Conservation (phyloP, 23 red algal species). For the Gracilaria caudata region DNA sequence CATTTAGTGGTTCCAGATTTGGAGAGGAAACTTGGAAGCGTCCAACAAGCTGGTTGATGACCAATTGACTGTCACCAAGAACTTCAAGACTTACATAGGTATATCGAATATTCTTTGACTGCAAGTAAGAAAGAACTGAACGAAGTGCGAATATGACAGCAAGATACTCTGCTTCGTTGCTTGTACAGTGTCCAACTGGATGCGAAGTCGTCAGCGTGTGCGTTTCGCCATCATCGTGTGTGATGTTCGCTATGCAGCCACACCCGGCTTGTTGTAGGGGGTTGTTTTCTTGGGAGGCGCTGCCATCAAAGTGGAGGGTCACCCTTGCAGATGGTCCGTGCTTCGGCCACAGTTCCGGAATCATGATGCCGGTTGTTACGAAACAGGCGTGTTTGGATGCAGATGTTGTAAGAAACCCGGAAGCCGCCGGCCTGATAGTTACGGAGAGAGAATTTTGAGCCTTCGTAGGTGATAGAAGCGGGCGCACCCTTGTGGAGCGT, state of each 20-base stretch:
- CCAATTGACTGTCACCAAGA: background rate
- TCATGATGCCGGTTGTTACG: background rate
- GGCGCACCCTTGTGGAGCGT: too few species aligned
- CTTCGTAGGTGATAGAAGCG: too few species aligned
- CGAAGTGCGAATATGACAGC: background rate
- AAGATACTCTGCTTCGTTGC: background rate
- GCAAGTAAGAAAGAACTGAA: background rate
- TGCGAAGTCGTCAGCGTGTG: background rate
- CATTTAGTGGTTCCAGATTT: background rate
- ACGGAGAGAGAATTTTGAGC: too few species aligned
- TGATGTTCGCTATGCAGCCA: background rate
- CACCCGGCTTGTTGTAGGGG: background rate
- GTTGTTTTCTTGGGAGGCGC: background rate
- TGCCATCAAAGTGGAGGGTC: background rate
- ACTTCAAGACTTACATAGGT: background rate
- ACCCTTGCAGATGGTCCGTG: background rate
- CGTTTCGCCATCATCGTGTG: background rate
- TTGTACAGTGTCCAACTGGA: background rate
- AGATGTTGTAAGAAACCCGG: background rate
- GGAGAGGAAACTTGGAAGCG: background rate
- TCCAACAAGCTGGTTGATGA: background rate
- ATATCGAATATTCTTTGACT: background rate
- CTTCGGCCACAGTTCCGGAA: background rate
- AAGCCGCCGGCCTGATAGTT: too few species aligned
- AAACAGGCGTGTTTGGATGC: background rate